phyloP scores from a whole-genome alignment of 495 filamentous ascomycete genomes.

The Penicillium mononematosum region DNA sequence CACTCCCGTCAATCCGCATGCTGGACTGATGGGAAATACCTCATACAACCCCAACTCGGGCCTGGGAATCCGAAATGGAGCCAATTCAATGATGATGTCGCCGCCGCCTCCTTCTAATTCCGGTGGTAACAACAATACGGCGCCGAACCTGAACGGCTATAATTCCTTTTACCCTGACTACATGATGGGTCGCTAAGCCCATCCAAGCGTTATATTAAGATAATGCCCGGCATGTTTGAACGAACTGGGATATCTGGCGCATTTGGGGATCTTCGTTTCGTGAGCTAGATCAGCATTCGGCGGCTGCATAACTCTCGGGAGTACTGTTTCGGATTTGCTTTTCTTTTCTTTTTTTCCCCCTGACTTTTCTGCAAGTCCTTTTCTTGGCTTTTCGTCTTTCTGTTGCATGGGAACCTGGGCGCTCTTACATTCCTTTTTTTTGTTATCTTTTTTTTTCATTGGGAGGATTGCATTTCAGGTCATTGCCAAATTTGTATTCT shows the following conservation, averaged over 20 bases:
- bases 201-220: conserved; percentile 28
- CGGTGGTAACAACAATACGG: conserved; percentile 38
- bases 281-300: conserved; percentile 51
- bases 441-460: conserved; percentile 19
- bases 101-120: conserved; percentile 37
- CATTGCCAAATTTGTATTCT: conserved; percentile 36
- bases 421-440: conserved; percentile 34
- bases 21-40: conserved; percentile 36
- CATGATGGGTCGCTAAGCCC: conserved; percentile 57
- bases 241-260: conserved; percentile 48
- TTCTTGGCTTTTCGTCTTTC: conserved; percentile 14
- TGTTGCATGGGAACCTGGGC: conserved; percentile 43
- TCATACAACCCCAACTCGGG: conserved; percentile 46
- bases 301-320: conserved; percentile 46
- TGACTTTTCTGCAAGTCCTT: conserved; percentile 18
- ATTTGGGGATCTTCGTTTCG: conserved; percentile 45
- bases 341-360: conserved; percentile 14
- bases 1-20: conserved; percentile 34
- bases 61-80: conserved; percentile 44
- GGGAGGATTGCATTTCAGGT: conserved; percentile 42
- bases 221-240: conserved; percentile 53
- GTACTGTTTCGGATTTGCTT: conserved; percentile 41
- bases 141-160: conserved; percentile 44
- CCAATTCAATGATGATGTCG: conserved; percentile 46
- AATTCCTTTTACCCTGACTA: conserved; percentile 55